Base-by-base conservation (phyloP, 2,329 filamentous ascomycete genomes). In the Cladosporium cucumerinum region DNA sequence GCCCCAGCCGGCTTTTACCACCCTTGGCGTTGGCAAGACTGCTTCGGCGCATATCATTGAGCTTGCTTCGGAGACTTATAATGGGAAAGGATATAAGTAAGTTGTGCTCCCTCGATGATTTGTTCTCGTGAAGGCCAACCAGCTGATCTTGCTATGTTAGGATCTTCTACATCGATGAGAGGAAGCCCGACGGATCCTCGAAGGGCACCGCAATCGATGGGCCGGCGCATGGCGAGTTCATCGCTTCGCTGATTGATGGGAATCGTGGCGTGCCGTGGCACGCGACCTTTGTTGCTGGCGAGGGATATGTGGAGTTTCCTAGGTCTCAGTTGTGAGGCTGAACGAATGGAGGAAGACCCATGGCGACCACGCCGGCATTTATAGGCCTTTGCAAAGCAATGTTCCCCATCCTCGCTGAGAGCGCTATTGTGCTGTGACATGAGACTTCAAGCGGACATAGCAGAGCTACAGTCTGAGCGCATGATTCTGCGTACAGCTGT, bases 161-260 rank as follows among this genome's bases (percentile, higher is more conserved):
- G 48, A 85, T 85, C 68, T 84, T 84, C 67, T 85, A 81, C 63
- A 80, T 74, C 3, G 82, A 85, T 59, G 80, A 85, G 69, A 75
- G 82, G 12, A 78, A 77, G 12, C 64, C 72, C 0, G 76, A 82
- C 58, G 82, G 82, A 0, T 62, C 54, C 14, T 39, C 61, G 48
- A 64, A 61, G 57, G 61, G 59, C 28, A 58, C 34, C 2, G 60
- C 36, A 12, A 46, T 70, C 10, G 64, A 64, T 43, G 69, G 68
- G 12, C 57, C 61, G 8, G 66, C 66, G 26, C 66, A 68, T 61
- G 68, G 65, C 12, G 67, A 69, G 18, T 66, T 70, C 14, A 66
- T 69, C n/a, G 46, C 64, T 46, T 39, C 57, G 1, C 58, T 70
- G 61, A 58, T 65, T 7, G 51, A 30, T n/a, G 61, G 66, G 1